These are phyloP conservation scores for Acorus calamus DNA, from an alignment of 106 monocot species.

Conservation along the genomic window DNA sequence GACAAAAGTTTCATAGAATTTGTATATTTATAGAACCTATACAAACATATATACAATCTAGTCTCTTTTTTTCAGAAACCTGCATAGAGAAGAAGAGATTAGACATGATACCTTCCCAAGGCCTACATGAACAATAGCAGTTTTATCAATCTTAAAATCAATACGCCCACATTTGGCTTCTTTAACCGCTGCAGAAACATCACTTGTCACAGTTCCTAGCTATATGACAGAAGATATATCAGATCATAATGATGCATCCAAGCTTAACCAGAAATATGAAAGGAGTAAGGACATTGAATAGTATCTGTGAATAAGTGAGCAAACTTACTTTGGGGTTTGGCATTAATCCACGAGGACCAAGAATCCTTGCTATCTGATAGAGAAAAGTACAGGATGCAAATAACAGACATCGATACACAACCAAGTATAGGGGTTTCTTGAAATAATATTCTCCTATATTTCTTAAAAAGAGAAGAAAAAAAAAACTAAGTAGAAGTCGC, in stretches of 20 bases:
- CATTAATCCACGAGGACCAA: constrained; percentile 96
- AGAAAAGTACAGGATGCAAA: constrained; percentile 2
- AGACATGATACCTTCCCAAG: constrained; percentile 92
- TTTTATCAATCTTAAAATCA: constrained; percentile 94
- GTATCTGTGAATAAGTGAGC: background rate
- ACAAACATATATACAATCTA: no score
- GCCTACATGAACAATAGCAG: constrained; percentile 89
- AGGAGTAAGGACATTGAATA: no score
- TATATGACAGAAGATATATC: constrained; percentile 18
- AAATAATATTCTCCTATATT: no score
- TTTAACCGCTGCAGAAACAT: constrained; percentile 75
- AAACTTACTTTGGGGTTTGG: constrained; percentile 87
- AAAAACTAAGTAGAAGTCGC: background rate
- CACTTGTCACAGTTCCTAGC: constrained; percentile 89
- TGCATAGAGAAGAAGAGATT: no score
- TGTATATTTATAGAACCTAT: no score
- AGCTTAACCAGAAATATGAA: no score
- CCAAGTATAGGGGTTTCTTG: no score
- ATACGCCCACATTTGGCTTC: constrained; percentile 81
- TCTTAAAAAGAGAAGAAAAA: background rate
- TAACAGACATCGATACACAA: background rate
- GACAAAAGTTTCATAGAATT: no score
- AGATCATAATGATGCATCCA: no score
- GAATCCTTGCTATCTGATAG: constrained; percentile 73
- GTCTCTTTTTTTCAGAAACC: no score